Evolutionary conservation across 352 stramenopile species (phyloP).

Genomic region (Phytopythium boreale): DNA sequence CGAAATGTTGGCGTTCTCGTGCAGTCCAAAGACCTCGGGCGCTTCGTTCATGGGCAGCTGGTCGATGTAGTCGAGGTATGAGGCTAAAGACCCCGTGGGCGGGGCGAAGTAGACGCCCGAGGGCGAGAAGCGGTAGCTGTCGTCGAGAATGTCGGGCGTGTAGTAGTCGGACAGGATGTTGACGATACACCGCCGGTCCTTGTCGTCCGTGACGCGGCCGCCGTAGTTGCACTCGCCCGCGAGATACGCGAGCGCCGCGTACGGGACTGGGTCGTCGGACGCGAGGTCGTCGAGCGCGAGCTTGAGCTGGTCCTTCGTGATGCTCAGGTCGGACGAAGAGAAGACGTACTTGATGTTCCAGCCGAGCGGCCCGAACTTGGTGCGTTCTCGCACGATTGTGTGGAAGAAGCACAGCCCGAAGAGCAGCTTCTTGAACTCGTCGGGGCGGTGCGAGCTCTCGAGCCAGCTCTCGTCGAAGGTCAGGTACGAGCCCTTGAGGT

Average conservation of each 20-base stretch:
- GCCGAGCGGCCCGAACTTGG: conserved; percentile 80
- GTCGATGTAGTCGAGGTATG: conserved; percentile 80
- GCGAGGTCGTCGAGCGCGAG: conserved; percentile 77
- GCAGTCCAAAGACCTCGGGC: conserved; percentile 82
- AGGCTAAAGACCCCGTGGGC: conserved; percentile 28
- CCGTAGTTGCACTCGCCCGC: conserved; percentile 95
- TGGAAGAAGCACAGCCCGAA: conserved; percentile 94
- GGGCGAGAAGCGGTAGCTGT: conserved; percentile 78
- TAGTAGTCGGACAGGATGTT: conserved; percentile 88
- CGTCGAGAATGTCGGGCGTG: conserved; percentile 64
- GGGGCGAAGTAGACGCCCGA: conserved; percentile 84
- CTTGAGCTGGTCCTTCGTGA: conserved; percentile 85
- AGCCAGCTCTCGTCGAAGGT: conserved; percentile 80
- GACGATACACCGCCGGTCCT: conserved; percentile 87
- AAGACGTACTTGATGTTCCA: conserved; percentile 92
- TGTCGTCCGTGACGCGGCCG: conserved; percentile 93
- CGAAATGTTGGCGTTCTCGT: conserved; percentile 89
- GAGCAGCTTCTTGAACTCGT: conserved; percentile 83
- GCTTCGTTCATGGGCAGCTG: conserved; percentile 83
- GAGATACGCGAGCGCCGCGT: conserved; percentile 90
- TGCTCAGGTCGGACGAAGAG: conserved; percentile 79
- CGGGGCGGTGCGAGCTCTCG: conserved; percentile 47
- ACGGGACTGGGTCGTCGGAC: conserved; percentile 71
- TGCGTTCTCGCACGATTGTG: conserved; percentile 79
- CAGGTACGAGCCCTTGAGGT: conserved; percentile 91